Percentiles rank a stretch among this genome's conserved stretches.
Conservation (phyloP, 129 eudicot genomes). For the Flaveria bidentis region DNA sequence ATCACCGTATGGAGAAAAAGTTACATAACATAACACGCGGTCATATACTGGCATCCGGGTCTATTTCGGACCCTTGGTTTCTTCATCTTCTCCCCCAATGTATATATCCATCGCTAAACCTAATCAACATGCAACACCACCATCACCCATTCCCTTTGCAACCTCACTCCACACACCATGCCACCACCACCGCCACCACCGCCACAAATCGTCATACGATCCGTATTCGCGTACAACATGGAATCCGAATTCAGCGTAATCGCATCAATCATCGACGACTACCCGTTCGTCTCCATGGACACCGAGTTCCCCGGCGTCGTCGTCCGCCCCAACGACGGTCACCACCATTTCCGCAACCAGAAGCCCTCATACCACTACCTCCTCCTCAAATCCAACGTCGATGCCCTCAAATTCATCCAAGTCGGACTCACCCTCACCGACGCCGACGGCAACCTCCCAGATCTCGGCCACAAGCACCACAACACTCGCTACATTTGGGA, state of each 20-base stretch:
- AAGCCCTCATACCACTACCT: conserved; percentile 49
- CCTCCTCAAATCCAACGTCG: conserved; percentile 62
- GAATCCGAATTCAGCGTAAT: conserved; percentile 55
- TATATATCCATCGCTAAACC: conserved; percentile 26
- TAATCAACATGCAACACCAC: not conserved
- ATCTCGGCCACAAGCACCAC: conserved; percentile 37
- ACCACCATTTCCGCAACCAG: conserved; percentile 22
- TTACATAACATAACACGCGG: not conserved
- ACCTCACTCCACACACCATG: conserved; percentile 13
- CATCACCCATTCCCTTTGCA: conserved; percentile 1
- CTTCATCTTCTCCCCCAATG: conserved; percentile 12
- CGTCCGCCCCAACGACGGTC: conserved; percentile 37
- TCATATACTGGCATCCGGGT: conserved; percentile 21
- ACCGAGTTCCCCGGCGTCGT: conserved; percentile 89
- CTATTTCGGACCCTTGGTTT: conserved; percentile 18
- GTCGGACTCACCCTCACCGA: conserved; percentile 73
- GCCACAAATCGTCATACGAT: conserved; percentile 42
- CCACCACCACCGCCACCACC: conserved; percentile 1
- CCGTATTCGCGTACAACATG: conserved; percentile 60
- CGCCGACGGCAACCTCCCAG: conserved; percentile 59
- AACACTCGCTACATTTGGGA: conserved; percentile 66
- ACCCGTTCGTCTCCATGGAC: conserved; percentile 75
- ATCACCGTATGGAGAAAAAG: no score
- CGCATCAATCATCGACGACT: conserved; percentile 44
- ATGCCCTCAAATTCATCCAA: conserved; percentile 63